Evolutionary conservation across 2,329 filamentous ascomycete species (phyloP), one percentile per base, ranked within the genome.

Genomic region (Biscogniauxia marginata): DNA sequence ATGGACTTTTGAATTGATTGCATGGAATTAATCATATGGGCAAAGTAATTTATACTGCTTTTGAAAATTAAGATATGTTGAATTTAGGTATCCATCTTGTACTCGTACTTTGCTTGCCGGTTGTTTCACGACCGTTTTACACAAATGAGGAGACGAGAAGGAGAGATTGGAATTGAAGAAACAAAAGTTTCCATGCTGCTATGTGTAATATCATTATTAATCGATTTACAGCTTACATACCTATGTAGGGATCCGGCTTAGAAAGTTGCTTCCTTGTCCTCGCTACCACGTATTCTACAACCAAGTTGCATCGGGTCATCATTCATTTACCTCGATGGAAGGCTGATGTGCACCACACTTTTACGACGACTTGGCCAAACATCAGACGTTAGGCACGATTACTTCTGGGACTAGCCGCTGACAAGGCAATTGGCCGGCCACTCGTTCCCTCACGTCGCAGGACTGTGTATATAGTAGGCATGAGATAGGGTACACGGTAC

Each of bases 41-140:
- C n/a, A 16, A n/a, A 39, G 30, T 39, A 16, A 2, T 39, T 11
- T 39, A 39, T 39, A 39, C 30, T 16, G 30, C 30, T 16, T 39
- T 39, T n/a, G n/a, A 39, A 11, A 6, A 39, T 39, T 16, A 39
- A 39, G 13, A 39, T 39, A 11, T 39, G 30, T 16, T 39, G 30
- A 39, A 39, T 9, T 16, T 39, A 9, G 2, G n/a, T 39, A 16
- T 39, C 9, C 3, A 39, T 39, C 30, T 34, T 39, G 9, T n/a
- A n/a, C n/a, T n/a, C 21, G 22, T 16, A 13, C n/a, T 24, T 23
- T n/a, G 11, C 21, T 48, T 18, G 20, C 48, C 5, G 48, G 8
- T 34, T n/a, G 48, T 50, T 50, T 50, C 48, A 50, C 48, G 24
- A 50, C 24, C 18, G 48, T 50, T 50, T 50, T 24, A 50, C 25